Base-by-base conservation (phyloP, 371 early-diverging fungal genomes). In the Umbelopsis sp. region DNA sequence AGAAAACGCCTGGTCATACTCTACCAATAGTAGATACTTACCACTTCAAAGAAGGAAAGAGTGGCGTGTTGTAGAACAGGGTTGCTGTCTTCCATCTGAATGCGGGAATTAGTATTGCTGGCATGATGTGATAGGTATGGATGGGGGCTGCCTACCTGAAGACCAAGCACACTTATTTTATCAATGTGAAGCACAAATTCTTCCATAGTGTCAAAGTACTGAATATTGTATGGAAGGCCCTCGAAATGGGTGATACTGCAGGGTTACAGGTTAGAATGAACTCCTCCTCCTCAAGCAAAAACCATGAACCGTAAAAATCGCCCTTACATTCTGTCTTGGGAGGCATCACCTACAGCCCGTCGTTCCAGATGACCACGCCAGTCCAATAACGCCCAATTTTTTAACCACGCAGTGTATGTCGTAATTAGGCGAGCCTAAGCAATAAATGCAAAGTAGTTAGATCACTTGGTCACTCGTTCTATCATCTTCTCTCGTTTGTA, bases 1-100 rank as follows among this genome's bases (percentile, higher is more conserved):
- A 41, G 41, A 51, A 29, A 10, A 22, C 0, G 29, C 16, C n/a
- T 35, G 48, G 48, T 29, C 12, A n/a, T 35, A 35, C 35, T 8
- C 9, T 38, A 35, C 37, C 66, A 46, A 45, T 10, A 11, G 44
- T 35, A 35, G 3, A 20, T 44, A 63, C 51, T 41, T 53, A 80
- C 78, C n/a, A 83, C 66, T 64, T 89, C 89, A 69, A 84, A 86
- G 62, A 86, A 87, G 1, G 84, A 82, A 32, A 89, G 75, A 4
- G 79, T 65, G 0, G 84, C 87, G 52, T 89, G 87, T 48, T 87
- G 87, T 5, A 87, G 67, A 18, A 80, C 65, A 0, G 83, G 69
- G 70, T 86, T 70, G 35, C 86, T 84, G 0, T 78, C 48, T 62
- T 87, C 87, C 44, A 80, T 45, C 22, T 48, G 16, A 48, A 41